These are phyloP conservation scores for Lachnellula arida DNA, from an alignment of 2,329 filamentous ascomycete species.

Conservation along the genomic window DNA sequence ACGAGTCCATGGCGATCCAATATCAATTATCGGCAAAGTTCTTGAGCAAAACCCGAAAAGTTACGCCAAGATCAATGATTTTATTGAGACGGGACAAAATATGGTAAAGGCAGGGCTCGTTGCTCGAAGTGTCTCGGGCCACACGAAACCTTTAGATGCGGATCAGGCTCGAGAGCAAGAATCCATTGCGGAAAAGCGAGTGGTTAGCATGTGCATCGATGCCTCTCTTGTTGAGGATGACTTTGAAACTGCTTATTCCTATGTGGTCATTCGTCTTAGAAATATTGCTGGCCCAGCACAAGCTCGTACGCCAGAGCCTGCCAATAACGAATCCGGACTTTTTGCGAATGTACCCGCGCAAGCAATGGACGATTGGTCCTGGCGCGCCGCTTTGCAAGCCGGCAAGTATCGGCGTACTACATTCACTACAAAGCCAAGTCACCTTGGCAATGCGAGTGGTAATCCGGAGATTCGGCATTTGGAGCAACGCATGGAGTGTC, in stretches of 20 bases:
- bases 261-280: conserved; percentile 66
- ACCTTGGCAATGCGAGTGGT: conserved; percentile 55
- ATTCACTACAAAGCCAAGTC: conserved; percentile 51
- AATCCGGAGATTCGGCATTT: conserved; percentile 64
- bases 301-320: conserved; percentile 17
- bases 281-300: conserved; percentile 31
- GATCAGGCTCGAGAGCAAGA: conserved; percentile 29
- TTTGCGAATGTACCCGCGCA: conserved; percentile 21
- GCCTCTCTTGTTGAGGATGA: conserved; percentile 71
- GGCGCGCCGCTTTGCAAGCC: conserved; percentile 74
- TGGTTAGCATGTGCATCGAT: conserved; percentile 77
- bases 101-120: conserved; percentile 58
- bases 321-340: conserved; percentile 20
- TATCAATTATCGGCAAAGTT: conserved; percentile 67
- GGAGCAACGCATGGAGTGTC: conserved; percentile 75
- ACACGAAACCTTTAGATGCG: neutral
- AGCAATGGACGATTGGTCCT: conserved; percentile 61
- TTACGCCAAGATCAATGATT: conserved; percentile 70
- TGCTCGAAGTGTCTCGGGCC: conserved; percentile 15
- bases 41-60: conserved; percentile 70
- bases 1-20: conserved; percentile 69
- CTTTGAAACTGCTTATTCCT: conserved; percentile 84
- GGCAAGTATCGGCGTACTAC: conserved; percentile 63
- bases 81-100: conserved; percentile 63
- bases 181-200: conserved; percentile 53